These are phyloP conservation scores for Pulicaria dysenterica DNA, from an alignment of 129 eudicot genomes.

Conservation along the genomic window DNA sequence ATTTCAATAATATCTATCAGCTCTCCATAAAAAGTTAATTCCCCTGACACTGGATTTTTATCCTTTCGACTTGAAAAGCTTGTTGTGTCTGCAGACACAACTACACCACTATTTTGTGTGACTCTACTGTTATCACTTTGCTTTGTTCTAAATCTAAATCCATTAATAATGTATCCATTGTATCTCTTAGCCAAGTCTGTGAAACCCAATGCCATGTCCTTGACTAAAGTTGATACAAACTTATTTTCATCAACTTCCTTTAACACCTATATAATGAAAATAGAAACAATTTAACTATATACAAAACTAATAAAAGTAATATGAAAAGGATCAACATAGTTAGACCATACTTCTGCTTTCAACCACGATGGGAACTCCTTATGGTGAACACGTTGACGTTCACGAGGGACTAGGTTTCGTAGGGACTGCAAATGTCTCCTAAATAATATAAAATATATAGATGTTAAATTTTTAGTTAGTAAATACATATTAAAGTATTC, in stretches of 20 bases:
- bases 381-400: background rate
- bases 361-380: background rate
- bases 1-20: constrained; percentile 6
- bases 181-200: constrained; percentile 14
- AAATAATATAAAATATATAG: background rate
- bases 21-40: constrained; percentile 3
- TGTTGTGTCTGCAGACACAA: constrained; percentile 3
- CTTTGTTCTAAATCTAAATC: constrained; percentile 7
- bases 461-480: too few species aligned
- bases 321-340: background rate
- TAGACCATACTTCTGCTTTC: background rate
- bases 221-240: background rate
- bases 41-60: constrained; percentile 11
- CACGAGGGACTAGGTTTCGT: constrained; percentile 8
- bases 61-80: constrained; percentile 6
- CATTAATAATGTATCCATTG: constrained; percentile 20
- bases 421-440: constrained; percentile 11
- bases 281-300: background rate
- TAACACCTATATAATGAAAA: background rate
- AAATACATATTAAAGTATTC: too few species aligned
- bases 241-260: background rate
- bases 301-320: background rate
- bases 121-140: background rate
- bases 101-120: background rate
- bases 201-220: constrained; percentile 12